Conservation (phyloP, 768 basidiomycete genomes). For the Clavulina sp. region DNA sequence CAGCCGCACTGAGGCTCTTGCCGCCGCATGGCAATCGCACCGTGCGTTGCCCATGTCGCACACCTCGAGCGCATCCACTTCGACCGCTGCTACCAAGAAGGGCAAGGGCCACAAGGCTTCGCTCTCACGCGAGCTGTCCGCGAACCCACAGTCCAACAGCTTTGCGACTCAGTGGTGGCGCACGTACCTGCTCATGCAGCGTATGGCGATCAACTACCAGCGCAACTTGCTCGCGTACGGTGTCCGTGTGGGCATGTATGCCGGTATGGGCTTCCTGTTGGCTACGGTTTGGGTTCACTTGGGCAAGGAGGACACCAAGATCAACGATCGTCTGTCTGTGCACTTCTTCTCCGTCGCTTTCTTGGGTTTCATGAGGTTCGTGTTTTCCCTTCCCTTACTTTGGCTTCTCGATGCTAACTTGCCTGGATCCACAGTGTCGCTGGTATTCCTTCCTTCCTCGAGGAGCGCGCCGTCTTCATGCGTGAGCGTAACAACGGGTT, state of each 20-base stretch:
- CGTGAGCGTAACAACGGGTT: conserved; percentile 42
- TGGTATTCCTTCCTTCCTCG: conserved; percentile 40
- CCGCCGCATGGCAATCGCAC: not conserved
- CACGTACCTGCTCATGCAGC: conserved; percentile 29
- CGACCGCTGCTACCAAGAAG: not conserved
- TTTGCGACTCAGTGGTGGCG: conserved; percentile 12
- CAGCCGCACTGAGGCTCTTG: not conserved
- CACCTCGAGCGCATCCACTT: no score
- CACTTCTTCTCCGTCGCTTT: conserved; percentile 41
- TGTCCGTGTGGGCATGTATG: conserved; percentile 38
- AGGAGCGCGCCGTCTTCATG: conserved; percentile 39
- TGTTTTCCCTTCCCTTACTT: conserved; percentile 7
- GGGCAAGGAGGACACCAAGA: conserved; percentile 13
- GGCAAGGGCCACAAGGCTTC: not conserved
- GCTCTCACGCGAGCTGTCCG: not conserved
- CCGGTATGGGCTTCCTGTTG: conserved; percentile 18
- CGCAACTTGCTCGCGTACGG: conserved; percentile 43
- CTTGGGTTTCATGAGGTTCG: conserved; percentile 17
- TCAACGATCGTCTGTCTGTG: conserved; percentile 22
- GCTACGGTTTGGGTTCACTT: conserved; percentile 34
- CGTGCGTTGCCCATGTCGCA: not conserved
- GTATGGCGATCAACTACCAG: conserved; percentile 32
- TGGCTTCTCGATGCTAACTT: not conserved
- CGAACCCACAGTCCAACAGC: not conserved
- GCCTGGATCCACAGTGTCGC: conserved; percentile 22